Conservation (phyloP, 2,329 filamentous ascomycete species). For the Verticillium nonalfalfae region DNA sequence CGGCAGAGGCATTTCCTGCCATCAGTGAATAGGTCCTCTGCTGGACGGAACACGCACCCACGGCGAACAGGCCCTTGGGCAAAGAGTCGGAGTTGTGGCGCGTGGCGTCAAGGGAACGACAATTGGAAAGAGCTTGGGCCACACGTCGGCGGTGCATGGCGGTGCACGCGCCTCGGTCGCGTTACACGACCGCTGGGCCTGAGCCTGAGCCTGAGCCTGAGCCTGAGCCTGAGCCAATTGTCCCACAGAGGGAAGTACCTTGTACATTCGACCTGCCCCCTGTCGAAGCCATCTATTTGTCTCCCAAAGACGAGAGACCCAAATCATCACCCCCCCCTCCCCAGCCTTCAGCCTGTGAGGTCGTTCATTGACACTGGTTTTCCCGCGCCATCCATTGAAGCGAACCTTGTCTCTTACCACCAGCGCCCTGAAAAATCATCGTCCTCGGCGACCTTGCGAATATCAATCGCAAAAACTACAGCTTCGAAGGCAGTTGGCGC, state of each 20-base stretch:
- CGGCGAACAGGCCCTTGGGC: too few relatives aligned
- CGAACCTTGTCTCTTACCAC: neutral
- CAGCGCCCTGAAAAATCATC: neutral
- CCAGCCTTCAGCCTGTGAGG: neutral
- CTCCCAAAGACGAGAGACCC: neutral
- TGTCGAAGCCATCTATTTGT: neutral
- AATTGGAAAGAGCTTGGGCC: neutral
- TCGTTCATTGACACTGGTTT: neutral
- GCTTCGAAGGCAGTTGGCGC: neutral
- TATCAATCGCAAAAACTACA: neutral
- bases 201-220: too few relatives aligned
- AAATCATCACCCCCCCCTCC: neutral
- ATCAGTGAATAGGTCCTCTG: too few relatives aligned
- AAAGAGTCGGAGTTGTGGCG: neutral
- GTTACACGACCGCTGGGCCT: neutral
- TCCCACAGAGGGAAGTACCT: neutral
- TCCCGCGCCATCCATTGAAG: neutral
- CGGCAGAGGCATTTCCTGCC: too few relatives aligned
- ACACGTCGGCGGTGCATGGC: neutral
- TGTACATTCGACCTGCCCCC: neutral
- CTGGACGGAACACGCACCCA: too few relatives aligned
- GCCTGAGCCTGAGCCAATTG: neutral
- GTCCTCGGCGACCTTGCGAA: neutral
- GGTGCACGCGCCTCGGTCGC: neutral
- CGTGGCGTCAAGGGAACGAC: neutral